These are phyloP conservation scores for Epithele typhae DNA, from an alignment of 768 basidiomycete species.

Conservation along the genomic window DNA sequence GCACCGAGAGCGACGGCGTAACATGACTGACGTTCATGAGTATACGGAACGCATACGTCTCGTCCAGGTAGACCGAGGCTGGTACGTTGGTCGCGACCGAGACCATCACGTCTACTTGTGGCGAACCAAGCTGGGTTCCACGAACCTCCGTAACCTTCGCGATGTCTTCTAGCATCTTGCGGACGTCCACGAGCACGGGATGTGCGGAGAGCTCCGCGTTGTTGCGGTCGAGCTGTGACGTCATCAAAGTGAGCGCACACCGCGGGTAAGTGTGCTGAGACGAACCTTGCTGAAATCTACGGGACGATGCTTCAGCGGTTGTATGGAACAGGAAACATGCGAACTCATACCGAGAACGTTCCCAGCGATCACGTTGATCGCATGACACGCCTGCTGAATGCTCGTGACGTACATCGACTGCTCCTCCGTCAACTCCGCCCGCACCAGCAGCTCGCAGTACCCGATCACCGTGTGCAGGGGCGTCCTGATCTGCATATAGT, in stretches of 20 bases:
- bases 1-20: no score
- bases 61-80: conserved; percentile 22
- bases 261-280: neutral
- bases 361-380: conserved; percentile 27
- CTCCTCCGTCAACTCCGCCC: conserved; percentile 22
- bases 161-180: conserved; percentile 24
- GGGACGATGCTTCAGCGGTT: neutral
- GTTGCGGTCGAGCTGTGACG: conserved; percentile 22
- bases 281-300: conserved; percentile 28
- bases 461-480: conserved; percentile 28
- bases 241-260: neutral
- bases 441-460: conserved; percentile 24
- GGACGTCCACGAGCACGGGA: conserved; percentile 22
- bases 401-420: conserved; percentile 23
- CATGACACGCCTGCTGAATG: conserved; percentile 27
- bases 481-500: conserved; percentile 19
- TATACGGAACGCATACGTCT: conserved; percentile 24
- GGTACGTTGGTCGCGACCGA: conserved; percentile 21
- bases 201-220: conserved; percentile 25
- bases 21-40: conserved; percentile 22
- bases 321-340: no score
- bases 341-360: conserved; percentile 24
- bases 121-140: conserved; percentile 15
- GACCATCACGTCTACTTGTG: conserved; percentile 21
- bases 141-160: conserved; percentile 23